Evolutionary conservation across 2,329 filamentous ascomycete species (phyloP), one percentile per base, ranked within the genome.

Genomic region (Stagonosporopsis rhizophila): DNA sequence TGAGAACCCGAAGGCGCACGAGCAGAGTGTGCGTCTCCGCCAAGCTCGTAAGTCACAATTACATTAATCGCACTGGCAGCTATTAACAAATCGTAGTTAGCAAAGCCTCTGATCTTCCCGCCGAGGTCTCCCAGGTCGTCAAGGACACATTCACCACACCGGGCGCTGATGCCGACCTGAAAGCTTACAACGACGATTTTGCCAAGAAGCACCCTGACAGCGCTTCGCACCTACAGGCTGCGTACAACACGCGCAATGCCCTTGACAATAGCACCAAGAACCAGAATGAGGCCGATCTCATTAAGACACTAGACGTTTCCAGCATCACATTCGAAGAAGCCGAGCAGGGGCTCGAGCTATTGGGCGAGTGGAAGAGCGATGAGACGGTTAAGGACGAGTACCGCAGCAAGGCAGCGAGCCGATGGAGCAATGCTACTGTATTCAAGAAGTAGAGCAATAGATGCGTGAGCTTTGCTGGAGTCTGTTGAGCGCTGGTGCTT

Each of bases 1-100:
- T 2, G 81, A 86, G 41, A 83, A 92, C 68, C 84, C 90, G 11
- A 86, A 83, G 61, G 83, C 94, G n/a, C 88, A 93, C 71, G 86
- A 92, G 69, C 91, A 95, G 73, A 81, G 84, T 27, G 80, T 89
- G 39, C 84, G 86, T 54, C 89, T 97, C 79, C 87, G 86, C 60
- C 82, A 87, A 64, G 80, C 84, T 30, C 75, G 77, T 79, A 67
- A 71, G 75, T 69, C 12, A 39, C 12, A 1, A 23, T n/a, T 22
- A 32, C 20, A 17, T 5, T 15, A 14, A 35, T 19, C 28, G 39
- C 35, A 45, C 5, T 19, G 22, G 12, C 25, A 14, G 2, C 14
- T 3, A 6, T 66, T 48, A 48, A 51, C 8, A 2, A 39, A 7
- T 15, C 61, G 57, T 52, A 75, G 72, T 74, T 34, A 62, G 59